phyloP scores from a whole-genome alignment of 306 rosid genomes.

The Trichosanthes cucumerina region DNA sequence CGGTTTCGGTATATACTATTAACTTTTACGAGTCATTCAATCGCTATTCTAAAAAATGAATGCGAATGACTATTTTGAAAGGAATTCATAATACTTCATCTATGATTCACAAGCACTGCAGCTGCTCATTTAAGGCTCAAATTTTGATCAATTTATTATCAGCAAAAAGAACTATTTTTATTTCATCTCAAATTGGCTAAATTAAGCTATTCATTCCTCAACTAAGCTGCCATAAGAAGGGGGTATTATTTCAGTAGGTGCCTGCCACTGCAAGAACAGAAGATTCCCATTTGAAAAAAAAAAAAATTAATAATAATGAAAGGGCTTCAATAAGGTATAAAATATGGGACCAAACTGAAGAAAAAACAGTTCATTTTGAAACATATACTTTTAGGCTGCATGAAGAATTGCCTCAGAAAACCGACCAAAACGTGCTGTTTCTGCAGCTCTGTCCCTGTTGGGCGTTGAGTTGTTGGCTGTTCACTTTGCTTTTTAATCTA shows the following conservation, averaged over 20 bases:
- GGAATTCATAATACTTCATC: background rate
- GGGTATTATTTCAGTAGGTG: background rate
- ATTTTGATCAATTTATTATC: background rate
- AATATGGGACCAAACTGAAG: background rate
- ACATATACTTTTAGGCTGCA: constrained; percentile 22
- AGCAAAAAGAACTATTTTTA: background rate
- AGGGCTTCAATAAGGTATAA: background rate
- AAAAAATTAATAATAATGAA: background rate
- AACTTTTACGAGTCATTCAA: background rate
- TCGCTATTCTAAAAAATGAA: background rate
- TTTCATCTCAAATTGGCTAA: background rate
- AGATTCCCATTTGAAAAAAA: constrained; percentile 14
- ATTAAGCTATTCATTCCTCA: background rate
- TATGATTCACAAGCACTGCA: background rate
- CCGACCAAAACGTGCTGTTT: constrained; percentile 12
- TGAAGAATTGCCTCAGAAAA: constrained; percentile 28
- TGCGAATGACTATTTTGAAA: background rate
- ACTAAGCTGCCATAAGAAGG: background rate
- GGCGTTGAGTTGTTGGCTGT: constrained; percentile 26
- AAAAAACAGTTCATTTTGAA: background rate
- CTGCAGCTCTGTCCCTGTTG: constrained; percentile 38
- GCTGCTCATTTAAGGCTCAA: background rate
- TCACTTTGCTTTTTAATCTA: constrained; percentile 16
- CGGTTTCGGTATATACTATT: background rate
- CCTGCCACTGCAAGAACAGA: constrained; percentile 1